Base-by-base conservation (phyloP, 208 protist genomes). In the Naegleria gruberi region DNA sequence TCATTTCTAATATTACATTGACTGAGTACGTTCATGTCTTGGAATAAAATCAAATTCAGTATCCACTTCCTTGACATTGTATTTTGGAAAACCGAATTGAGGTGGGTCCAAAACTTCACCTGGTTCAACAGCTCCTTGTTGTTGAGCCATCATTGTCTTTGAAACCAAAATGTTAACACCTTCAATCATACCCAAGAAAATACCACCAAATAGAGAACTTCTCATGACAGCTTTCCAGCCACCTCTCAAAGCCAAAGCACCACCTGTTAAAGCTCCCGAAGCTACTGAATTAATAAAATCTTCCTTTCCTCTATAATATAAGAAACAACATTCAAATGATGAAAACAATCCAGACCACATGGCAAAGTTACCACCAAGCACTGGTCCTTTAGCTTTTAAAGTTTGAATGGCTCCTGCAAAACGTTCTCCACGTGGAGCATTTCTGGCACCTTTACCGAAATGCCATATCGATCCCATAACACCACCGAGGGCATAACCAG, bases 311-410 rank as follows among this genome's bases (percentile, higher is more conserved):
- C 30, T 42, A 10, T 43, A 43, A 65, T 88, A 43, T 23, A 42
- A 40, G 19, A 65, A 41, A 37, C 8, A 7, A 65, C 84, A 88
- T 42, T 88, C 84, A 65, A 47, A 73, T 30, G 84, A 42, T 43
- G 84, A 88, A 41, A 88, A 88, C 30, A 88, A 43, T 34, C 84
- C 84, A 88, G 45, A 44, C 84, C 84, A 88, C 15, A 88, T 45
- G 2, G 45, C 84, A 65, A 88, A 88, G 34, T 65, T 65, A 42
- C 84, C 84, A n/a, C 81, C 81, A 17, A 41, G 34, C 8, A 84
- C 41, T 4, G 81, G 81, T 45, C 81, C 81, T 84, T 37, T 84
- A 34, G 41, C 34, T 45, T 85, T n/a, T 45, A 88, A 73, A 15
- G 84, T 43, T 42, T 8, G 12, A 1, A 55, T 44, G n/a, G 15